Percentiles rank a stretch among this genome's conserved stretches.
Conservation (phyloP, 2,329 filamentous ascomycete genomes). For the Alternaria angustiovoidea region DNA sequence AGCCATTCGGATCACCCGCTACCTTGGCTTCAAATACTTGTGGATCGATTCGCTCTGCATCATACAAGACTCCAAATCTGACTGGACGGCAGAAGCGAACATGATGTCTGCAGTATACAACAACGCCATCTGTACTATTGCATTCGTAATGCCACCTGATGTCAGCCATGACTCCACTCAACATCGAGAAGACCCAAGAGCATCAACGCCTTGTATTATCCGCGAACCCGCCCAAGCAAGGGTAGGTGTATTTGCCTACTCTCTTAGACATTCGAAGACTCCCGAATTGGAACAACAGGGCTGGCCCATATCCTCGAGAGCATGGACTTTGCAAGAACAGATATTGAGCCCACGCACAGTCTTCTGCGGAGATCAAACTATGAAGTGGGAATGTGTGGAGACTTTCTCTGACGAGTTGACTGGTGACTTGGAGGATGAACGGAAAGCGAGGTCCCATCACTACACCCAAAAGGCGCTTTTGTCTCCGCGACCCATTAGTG, state of each 20-base stretch:
- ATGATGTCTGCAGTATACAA: constrained; percentile 24
- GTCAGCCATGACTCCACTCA: background rate
- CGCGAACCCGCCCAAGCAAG: background rate
- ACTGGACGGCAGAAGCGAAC: constrained; percentile 19
- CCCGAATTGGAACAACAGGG: too few species aligned
- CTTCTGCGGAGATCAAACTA: constrained; percentile 14
- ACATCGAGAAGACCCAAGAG: constrained; percentile 7
- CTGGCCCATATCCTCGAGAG: constrained; percentile 2
- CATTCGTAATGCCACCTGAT: constrained; percentile 8
- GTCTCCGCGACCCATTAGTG: too few species aligned
- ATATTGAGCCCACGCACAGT: constrained; percentile 22
- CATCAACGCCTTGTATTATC: constrained; percentile 16
- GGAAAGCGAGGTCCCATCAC: too few species aligned
- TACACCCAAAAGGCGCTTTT: too few species aligned
- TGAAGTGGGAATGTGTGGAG: constrained; percentile 22
- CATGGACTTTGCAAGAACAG: constrained; percentile 27
- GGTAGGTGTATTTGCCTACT: too few species aligned
- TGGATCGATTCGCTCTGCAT: constrained; percentile 37
- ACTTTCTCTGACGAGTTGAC: constrained; percentile 20
- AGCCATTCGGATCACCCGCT: constrained; percentile 21
- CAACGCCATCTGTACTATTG: constrained; percentile 19
- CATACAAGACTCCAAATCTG: constrained; percentile 19
- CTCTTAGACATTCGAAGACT: too few species aligned
- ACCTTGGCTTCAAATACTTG: constrained; percentile 23
- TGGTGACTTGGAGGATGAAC: too few species aligned